Percentiles rank a stretch among this genome's conserved stretches.
phyloP scores from a whole-genome alignment of 441 rosid species.

The Corymbia calophylla region DNA sequence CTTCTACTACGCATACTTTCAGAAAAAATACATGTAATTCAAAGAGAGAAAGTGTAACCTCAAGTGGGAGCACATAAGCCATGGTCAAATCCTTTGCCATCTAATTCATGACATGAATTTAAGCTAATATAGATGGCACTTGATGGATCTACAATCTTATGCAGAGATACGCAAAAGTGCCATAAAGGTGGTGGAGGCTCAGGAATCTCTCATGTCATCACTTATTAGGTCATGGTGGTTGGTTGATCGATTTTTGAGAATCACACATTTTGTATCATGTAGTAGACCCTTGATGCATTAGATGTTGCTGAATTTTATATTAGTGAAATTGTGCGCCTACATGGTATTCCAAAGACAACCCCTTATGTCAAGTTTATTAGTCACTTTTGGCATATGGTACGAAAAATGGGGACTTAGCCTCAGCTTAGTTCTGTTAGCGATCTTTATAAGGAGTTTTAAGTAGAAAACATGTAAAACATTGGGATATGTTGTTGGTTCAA shows the following conservation, averaged over 20 bases:
- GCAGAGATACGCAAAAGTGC: rapidly evolving
- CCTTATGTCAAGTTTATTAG: background rate
- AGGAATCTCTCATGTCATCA: background rate
- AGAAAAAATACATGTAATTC: background rate
- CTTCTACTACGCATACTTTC: background rate
- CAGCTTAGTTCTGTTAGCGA: background rate
- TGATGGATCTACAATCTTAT: background rate
- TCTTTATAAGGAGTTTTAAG: background rate
- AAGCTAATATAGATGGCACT: background rate
- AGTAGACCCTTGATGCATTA: background rate
- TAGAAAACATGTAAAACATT: background rate
- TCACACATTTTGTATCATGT: background rate
- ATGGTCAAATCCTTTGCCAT: background rate
- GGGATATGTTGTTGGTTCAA: background rate
- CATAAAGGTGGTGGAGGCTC: background rate
- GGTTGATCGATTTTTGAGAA: background rate
- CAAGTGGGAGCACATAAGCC: background rate
- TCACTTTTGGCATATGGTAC: background rate
- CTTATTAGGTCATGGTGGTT: background rate
- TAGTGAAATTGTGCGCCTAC: background rate
- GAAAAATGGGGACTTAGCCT: background rate
- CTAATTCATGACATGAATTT: background rate
- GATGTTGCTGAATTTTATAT: background rate
- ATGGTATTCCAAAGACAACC: background rate
- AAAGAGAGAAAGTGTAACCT: background rate